Base-by-base conservation (phyloP, 108 stramenopile species). In the Asterionellopsis glacialis region DNA sequence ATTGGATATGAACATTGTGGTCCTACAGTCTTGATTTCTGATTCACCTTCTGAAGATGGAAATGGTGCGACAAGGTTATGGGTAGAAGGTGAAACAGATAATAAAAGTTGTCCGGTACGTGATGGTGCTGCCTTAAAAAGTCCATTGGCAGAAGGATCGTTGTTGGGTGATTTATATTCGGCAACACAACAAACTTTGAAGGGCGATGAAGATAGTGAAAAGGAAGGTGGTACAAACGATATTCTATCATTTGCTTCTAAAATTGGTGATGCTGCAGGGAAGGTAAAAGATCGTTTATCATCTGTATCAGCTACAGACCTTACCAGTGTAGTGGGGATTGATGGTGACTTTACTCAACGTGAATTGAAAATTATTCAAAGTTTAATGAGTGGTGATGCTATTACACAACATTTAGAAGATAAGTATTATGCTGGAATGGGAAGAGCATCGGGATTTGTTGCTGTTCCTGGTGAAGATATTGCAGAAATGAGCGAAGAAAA, bases 1-100 rank as follows among this genome's bases (percentile, higher is more conserved):
- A 74, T 93, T 42, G 80, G 83, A 0, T 93, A 93, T 57, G 88
- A 93, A 51, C 92, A 93, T 60, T 85, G 84, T 43, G 92, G 88
- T 0, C 57, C 70, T 0, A 93, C 92, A 3, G 88, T 82, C 6
- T 48, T 93, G 25, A 73, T 93, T 40, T 64, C 75, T 22, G 33
- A 33, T 33, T n/a, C n/a, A n/a, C n/a, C n/a, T n/a, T n/a, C n/a
- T 33, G 33, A 33, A 5, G 33, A 75, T 72, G 41, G 26, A 54
- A 55, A 41, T 57, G 28, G 59, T 59, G 12, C 27, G 72, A n/a
- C n/a, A n/a, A n/a, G n/a, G n/a, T n/a, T 33, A 5, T 89, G 92
- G 88, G 68, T 88, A 23, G 86, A 88, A 61, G 88, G 88, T 0
- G 82, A 88, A 72, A 71, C 61, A 14, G 80, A 85, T 43, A 82